These are phyloP conservation scores for Vaccinium macrocarpon DNA, from an alignment of 148 eudicot genomes.

Conservation along the genomic window DNA sequence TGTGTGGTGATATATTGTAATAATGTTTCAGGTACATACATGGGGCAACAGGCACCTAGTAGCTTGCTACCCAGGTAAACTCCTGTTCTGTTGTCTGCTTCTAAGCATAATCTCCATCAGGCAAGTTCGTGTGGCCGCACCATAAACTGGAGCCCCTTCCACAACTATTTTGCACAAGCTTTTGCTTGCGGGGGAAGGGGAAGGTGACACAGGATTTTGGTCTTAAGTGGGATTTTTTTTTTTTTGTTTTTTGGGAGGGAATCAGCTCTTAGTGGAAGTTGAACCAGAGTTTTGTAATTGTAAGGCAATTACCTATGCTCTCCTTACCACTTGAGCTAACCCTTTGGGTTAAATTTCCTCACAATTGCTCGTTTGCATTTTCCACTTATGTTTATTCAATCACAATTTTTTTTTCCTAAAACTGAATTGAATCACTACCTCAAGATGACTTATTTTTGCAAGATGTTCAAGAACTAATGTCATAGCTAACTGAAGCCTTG, in stretches of 20 bases:
- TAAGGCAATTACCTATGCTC: not conserved
- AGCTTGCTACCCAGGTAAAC: slow-evolving; percentile 59
- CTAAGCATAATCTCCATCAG: too few species aligned
- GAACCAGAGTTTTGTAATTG: not conserved
- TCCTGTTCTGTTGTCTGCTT: not conserved
- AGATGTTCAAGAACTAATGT: not conserved
- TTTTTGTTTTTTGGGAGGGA: too few species aligned
- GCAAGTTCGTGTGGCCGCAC: not conserved
- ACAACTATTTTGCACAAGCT: not conserved
- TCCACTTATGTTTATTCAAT: not conserved
- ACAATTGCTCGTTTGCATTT: not conserved
- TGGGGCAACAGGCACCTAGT: slow-evolving; percentile 50
- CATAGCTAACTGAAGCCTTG: not conserved
- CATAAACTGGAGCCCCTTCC: not conserved
- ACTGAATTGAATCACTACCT: not conserved
- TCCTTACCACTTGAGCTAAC: not conserved
- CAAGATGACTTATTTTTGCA: not conserved
- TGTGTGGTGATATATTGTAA: slow-evolving; percentile 13
- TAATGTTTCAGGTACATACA: slow-evolving; percentile 50
- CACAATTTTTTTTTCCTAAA: too few species aligned
- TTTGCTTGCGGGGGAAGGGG: not conserved
- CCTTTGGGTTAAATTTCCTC: not conserved
- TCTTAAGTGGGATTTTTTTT: too few species aligned
- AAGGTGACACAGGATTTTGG: not conserved
- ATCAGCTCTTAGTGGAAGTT: not conserved